Evolutionary conservation across 345 rosid genomes (phyloP).

Genomic region (Camelina neglecta): DNA sequence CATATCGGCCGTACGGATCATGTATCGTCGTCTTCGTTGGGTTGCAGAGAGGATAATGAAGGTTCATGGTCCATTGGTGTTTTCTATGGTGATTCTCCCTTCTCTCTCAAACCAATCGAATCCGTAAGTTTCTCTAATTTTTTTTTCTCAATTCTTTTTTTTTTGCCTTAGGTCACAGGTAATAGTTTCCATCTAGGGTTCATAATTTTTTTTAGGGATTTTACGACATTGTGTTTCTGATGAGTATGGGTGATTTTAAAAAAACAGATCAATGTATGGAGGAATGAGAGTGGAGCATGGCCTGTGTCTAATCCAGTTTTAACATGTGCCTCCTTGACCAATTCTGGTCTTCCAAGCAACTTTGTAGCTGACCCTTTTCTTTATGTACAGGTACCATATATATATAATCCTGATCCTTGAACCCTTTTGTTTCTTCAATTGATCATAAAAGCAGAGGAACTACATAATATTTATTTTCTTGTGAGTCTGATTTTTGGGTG

Average conservation of each 20-base stretch:
- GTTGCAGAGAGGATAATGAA: conserved; percentile 82
- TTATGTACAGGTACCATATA: conserved; percentile 64
- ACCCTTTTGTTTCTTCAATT: too few relatives aligned
- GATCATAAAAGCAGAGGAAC: background rate
- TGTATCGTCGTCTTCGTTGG: conserved; percentile 53
- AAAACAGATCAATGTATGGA: conserved; percentile 72
- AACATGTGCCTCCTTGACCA: conserved; percentile 83
- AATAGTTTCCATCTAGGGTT: background rate
- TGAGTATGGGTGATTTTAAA: background rate
- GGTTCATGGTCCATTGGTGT: conserved; percentile 98
- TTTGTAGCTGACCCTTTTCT: conserved; percentile 97
- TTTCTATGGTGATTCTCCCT: conserved; percentile 86
- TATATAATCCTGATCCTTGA: background rate
- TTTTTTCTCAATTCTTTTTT: background rate
- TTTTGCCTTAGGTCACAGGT: background rate
- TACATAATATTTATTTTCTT: background rate
- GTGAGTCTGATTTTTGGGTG: background rate
- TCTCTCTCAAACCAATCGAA: conserved; percentile 89
- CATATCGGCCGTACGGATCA: conserved; percentile 42
- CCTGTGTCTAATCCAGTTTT: conserved; percentile 96
- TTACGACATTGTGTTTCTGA: background rate
- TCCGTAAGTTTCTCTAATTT: conserved; percentile 49
- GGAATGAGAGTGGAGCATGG: conserved; percentile 79
- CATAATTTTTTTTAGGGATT: background rate
- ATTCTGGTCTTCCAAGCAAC: conserved; percentile 81